Evolutionary conservation across 441 rosid species (phyloP).

Genomic region (Gossypium aridum): DNA sequence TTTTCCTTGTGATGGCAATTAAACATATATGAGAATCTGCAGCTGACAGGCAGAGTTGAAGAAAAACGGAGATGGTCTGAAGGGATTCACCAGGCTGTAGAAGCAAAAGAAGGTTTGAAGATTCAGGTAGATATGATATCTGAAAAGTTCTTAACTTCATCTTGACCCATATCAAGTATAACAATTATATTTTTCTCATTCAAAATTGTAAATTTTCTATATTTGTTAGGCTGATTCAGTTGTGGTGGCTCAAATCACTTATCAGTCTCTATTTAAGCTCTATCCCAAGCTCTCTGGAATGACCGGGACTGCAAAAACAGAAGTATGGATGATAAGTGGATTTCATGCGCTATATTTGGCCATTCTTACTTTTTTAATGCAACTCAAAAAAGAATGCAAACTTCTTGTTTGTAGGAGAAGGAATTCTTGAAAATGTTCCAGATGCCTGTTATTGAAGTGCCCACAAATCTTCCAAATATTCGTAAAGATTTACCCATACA

Average conservation of each 20-base stretch:
- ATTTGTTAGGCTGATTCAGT: constrained; percentile 77
- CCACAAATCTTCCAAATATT: constrained; percentile 87
- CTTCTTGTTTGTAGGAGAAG: constrained; percentile 58
- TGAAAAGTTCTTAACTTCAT: constrained; percentile 15
- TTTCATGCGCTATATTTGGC: constrained; percentile 5
- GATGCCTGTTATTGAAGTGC: constrained; percentile 89
- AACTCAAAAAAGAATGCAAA: constrained; percentile 7
- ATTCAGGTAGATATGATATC: constrained; percentile 54
- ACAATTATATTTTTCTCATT: constrained; percentile 14
- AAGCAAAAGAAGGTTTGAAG: constrained; percentile 93
- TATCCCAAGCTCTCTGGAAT: constrained; percentile 96
- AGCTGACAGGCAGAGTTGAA: constrained; percentile 98
- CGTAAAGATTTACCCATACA: constrained; percentile 88
- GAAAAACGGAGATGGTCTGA: constrained; percentile 98
- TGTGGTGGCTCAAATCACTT: constrained; percentile 96
- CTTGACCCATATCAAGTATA: background rate
- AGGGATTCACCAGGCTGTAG: constrained; percentile 96
- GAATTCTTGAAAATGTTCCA: constrained; percentile 96
- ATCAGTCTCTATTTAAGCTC: constrained; percentile 94
- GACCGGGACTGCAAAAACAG: constrained; percentile 99
- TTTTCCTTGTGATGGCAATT: background rate
- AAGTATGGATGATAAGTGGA: constrained; percentile 40
- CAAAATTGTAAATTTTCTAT: background rate
- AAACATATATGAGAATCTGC: constrained; percentile 21
- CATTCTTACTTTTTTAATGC: background rate